A percentile compares a stretch with the other conserved stretches of the same genome.
phyloP scores from a whole-genome alignment of 2,329 filamentous ascomycete species.

The Neofusicoccum sp. region DNA sequence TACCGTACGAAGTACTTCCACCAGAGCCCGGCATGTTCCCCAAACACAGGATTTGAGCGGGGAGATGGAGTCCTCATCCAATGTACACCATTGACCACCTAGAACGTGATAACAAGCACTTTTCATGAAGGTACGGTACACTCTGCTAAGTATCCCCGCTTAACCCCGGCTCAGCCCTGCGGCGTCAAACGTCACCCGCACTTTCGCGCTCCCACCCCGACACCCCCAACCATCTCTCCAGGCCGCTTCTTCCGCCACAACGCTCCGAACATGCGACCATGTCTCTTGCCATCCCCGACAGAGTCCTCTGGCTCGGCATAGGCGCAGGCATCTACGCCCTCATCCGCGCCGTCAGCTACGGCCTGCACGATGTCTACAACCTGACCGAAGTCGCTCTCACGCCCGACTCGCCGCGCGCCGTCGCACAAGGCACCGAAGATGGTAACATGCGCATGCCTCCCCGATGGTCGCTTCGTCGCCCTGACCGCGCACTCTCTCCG shows the following conservation, averaged over 20 bases:
- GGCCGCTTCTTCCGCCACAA: not conserved
- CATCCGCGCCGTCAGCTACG: constrained; percentile 58
- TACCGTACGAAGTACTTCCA: too few relatives aligned
- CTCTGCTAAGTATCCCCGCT: not conserved
- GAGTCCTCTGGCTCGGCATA: constrained; percentile 51
- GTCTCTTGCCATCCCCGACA: constrained; percentile 45
- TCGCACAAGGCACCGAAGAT: constrained; percentile 67
- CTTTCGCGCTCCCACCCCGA: not conserved
- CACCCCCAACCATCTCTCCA: not conserved
- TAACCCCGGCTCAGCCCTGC: not conserved
- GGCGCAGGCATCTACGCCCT: constrained; percentile 62
- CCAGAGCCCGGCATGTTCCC: too few relatives aligned
- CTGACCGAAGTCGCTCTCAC: constrained; percentile 69
- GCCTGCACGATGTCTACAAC: constrained; percentile 63
- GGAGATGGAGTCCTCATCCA: too few relatives aligned
- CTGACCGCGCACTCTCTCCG: constrained; percentile 53
- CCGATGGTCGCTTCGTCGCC: constrained; percentile 38
- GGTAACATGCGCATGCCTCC: constrained; percentile 48
- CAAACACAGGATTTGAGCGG: too few relatives aligned
- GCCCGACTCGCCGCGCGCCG: constrained; percentile 57
- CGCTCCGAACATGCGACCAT: constrained; percentile 28
- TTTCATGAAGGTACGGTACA: too few relatives aligned
- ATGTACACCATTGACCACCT: too few relatives aligned
- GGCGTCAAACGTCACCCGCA: constrained; percentile 4
- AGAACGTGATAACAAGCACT: too few relatives aligned